A percentile compares a stretch with the other conserved stretches of the same genome.
These are phyloP conservation scores for Tricholoma flavovirens DNA, from an alignment of 768 basidiomycete species.

Conservation along the genomic window DNA sequence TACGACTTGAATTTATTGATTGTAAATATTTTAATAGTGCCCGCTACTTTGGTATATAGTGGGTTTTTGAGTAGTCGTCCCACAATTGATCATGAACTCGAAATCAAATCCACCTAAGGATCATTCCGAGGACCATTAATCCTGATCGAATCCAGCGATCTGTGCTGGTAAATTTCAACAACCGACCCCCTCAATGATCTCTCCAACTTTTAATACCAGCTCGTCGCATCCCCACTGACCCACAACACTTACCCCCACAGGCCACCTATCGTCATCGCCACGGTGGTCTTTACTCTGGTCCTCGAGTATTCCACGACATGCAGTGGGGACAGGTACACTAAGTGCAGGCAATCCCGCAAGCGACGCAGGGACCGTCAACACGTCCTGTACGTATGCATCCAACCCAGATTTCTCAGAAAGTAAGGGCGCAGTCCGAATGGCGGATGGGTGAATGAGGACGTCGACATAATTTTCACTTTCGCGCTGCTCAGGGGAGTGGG, in stretches of 20 bases:
- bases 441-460: conserved; percentile 79
- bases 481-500: not conserved
- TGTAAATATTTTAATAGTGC: no score
- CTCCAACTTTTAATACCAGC: conserved; percentile 50
- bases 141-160: no score
- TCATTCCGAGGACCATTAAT: no score
- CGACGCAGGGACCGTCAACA: conserved; percentile 88
- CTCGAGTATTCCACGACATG: conserved; percentile 5
- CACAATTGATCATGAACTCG: no score
- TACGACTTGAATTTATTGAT: not conserved
- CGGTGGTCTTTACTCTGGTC: conserved; percentile 16
- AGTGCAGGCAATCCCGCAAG: conserved; percentile 85
- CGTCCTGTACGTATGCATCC: conserved; percentile 80
- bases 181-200: conserved; percentile 30
- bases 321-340: conserved; percentile 48
- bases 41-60: no score
- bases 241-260: conserved; percentile 75
- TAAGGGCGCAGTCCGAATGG: conserved; percentile 77
- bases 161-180: not conserved
- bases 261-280: conserved; percentile 72
- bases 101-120: no score
- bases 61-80: no score
- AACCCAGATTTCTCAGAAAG: conserved; percentile 32
- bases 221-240: conserved; percentile 84
- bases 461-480: conserved; percentile 47